Evolutionary conservation across 768 basidiomycete genomes (phyloP).

Genomic region (Hemileccinum impolitum): DNA sequence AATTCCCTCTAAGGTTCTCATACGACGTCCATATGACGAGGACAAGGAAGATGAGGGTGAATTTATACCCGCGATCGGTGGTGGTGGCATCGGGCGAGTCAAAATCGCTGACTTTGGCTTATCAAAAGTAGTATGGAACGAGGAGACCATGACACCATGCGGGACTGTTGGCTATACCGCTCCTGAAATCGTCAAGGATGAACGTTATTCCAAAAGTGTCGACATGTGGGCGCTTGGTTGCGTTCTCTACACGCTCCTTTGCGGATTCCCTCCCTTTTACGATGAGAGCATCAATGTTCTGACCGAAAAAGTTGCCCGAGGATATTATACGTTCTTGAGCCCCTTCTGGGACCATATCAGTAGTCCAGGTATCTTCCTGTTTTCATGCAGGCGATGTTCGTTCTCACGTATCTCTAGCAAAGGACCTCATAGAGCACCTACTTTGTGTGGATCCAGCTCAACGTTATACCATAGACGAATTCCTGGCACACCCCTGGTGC

Average conservation of each 20-base stretch:
- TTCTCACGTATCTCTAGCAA: conserved; percentile 50
- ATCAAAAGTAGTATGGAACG: conserved; percentile 97
- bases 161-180: conserved; percentile 99
- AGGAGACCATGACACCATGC: conserved; percentile 98
- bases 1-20: conserved; percentile 73
- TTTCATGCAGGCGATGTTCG: not conserved
- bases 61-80: conserved; percentile 87
- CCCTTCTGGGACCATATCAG: conserved; percentile 99
- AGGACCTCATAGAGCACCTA: conserved; percentile 92
- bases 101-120: conserved; percentile 99
- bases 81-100: conserved; percentile 95
- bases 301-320: conserved; percentile 96
- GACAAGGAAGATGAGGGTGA: conserved; percentile 99
- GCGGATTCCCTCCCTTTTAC: conserved; percentile 98
- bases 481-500: conserved; percentile 96
- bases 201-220: conserved; percentile 92
- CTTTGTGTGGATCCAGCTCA: conserved; percentile 95
- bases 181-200: conserved; percentile 99
- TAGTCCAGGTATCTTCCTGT: conserved; percentile 51
- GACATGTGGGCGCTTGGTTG: conserved; percentile 99
- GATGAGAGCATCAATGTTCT: conserved; percentile 98
- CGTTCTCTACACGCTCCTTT: conserved; percentile 96
- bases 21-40: conserved; percentile 89
- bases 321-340: conserved; percentile 96
- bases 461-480: conserved; percentile 97